Percentiles rank a stretch among this genome's conserved stretches.
Conservation (phyloP, 2,329 filamentous ascomycete species). For the Eutypa lata region DNA sequence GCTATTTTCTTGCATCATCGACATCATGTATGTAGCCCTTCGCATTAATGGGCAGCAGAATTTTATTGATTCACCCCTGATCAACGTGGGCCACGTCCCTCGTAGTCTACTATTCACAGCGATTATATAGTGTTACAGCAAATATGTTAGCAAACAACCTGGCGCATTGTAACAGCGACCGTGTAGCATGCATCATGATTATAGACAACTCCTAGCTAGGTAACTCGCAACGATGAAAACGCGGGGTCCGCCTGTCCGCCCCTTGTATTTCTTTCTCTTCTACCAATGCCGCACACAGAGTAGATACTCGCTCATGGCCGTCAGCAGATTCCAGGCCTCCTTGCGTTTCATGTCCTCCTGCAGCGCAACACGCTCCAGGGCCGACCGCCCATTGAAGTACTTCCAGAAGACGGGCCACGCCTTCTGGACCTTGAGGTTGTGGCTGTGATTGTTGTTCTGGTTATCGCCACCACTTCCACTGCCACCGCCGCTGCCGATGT, state of each 20-base stretch:
- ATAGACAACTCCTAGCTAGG: too few relatives aligned
- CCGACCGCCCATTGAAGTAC: conserved; percentile 83
- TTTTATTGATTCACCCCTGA: not conserved
- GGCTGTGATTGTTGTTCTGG: conserved; percentile 21
- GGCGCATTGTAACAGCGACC: too few relatives aligned
- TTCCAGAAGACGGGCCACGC: conserved; percentile 73
- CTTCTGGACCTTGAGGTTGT: conserved; percentile 54
- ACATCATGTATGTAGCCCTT: conserved; percentile 25
- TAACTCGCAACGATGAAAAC: too few relatives aligned
- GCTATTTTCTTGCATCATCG: conserved; percentile 23
- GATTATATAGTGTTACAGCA: too few relatives aligned
- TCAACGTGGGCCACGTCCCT: not conserved
- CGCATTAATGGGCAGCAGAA: not conserved
- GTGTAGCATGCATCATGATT: too few relatives aligned
- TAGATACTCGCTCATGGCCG: conserved; percentile 65
- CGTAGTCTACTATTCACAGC: too few relatives aligned
- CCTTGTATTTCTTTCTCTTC: too few relatives aligned
- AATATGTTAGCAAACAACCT: too few relatives aligned
- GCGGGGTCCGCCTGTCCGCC: too few relatives aligned
- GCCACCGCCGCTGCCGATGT: conserved; percentile 7
- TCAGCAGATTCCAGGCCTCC: conserved; percentile 66
- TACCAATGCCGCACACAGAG: conserved; percentile 70
- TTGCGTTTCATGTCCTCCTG: conserved; percentile 84
- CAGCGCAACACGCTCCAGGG: conserved; percentile 83
- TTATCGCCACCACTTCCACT: not conserved